Evolutionary conservation across 148 eudicot species (phyloP).

Genomic region (Rhododendron ovatum): DNA sequence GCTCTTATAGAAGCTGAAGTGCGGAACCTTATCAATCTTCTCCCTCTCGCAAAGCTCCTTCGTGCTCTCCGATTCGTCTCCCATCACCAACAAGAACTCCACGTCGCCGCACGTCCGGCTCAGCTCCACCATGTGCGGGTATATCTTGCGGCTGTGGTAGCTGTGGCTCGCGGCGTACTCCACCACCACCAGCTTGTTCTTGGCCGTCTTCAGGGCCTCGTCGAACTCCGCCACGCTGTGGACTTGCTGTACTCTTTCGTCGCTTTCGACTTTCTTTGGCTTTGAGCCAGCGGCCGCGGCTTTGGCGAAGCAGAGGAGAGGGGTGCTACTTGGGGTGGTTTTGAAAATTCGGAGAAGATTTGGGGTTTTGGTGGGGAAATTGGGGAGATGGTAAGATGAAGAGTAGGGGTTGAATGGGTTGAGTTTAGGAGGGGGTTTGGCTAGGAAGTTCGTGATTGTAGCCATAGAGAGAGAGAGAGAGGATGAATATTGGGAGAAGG

Average conservation of each 20-base stretch:
- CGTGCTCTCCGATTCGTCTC: constrained; percentile 68
- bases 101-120: constrained; percentile 84
- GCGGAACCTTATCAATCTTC: constrained; percentile 64
- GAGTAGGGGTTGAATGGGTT: constrained; percentile 11
- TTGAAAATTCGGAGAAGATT: neutral
- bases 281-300: constrained; percentile 19
- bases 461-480: constrained; percentile 19
- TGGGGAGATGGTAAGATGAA: neutral
- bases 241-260: constrained; percentile 54
- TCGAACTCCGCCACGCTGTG: constrained; percentile 73
- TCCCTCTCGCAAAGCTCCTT: constrained; percentile 53
- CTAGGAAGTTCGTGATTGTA: constrained; percentile 38
- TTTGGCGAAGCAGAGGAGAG: neutral
- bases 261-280: constrained; percentile 10
- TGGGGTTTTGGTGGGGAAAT: constrained; percentile 6
- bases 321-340: neutral
- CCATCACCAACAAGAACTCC: constrained; percentile 72
- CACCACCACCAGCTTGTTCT: constrained; percentile 72
- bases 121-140: constrained; percentile 85
- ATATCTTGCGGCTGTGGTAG: constrained; percentile 49
- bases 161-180: constrained; percentile 65
- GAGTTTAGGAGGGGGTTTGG: constrained; percentile 30
- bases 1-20: constrained; percentile 77
- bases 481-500: neutral
- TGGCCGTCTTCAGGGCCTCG: constrained; percentile 51